These are phyloP conservation scores for Tetradesmus lagerheimii DNA, from an alignment of 139 green algal species.

Conservation along the genomic window DNA sequence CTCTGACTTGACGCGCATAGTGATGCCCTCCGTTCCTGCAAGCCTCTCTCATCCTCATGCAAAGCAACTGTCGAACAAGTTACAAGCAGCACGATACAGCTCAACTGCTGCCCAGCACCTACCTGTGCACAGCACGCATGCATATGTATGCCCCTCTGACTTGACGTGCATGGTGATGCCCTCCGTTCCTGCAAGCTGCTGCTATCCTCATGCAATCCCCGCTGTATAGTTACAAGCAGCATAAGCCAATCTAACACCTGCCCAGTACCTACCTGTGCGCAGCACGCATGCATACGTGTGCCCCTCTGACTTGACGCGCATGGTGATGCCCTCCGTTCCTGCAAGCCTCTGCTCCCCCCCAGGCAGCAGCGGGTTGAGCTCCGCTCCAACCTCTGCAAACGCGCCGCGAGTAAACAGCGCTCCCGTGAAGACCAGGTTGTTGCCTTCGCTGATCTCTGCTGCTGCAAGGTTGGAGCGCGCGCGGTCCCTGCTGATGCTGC, in stretches of 20 bases:
- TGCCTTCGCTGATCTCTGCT: conserved; percentile 66
- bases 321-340: conserved; percentile 82
- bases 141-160: conserved; percentile 90
- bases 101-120: neutral
- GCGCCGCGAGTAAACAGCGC: conserved; percentile 67
- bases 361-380: conserved; percentile 53
- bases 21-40: conserved; percentile 56
- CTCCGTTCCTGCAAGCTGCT: neutral
- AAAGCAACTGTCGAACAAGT: too few species aligned
- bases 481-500: conserved; percentile 9
- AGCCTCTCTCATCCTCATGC: too few species aligned
- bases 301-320: conserved; percentile 87
- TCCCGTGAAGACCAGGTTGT: conserved; percentile 81
- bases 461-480: conserved; percentile 48
- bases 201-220: too few species aligned
- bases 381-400: conserved; percentile 73
- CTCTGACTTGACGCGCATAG: conserved; percentile 85
- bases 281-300: conserved; percentile 86
- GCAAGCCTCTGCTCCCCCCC: conserved; percentile 67
- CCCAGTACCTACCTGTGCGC: conserved; percentile 11
- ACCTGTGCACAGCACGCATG: conserved; percentile 65
- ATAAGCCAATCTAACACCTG: neutral
- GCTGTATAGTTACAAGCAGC: too few species aligned
- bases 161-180: conserved; percentile 79
- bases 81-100: neutral